phyloP scores from a whole-genome alignment of 2,329 filamentous ascomycete species.

The Laburnicola sp. region DNA sequence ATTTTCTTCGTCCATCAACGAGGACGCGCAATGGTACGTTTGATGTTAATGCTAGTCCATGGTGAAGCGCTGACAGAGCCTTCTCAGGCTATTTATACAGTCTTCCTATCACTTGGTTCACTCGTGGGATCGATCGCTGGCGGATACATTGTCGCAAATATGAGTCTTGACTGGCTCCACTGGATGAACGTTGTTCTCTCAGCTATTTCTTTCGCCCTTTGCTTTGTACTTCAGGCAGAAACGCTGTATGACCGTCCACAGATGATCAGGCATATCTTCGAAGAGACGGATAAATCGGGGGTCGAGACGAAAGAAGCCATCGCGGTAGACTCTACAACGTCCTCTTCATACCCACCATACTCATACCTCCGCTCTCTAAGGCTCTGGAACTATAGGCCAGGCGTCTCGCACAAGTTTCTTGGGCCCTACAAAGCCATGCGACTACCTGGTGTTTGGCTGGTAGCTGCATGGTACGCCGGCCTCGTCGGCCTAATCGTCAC shows the following conservation, averaged over 20 bases:
- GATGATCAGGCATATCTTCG: conserved; percentile 16
- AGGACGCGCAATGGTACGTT: conserved; percentile 46
- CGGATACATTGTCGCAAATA: conserved; percentile 45
- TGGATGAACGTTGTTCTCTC: conserved; percentile 47
- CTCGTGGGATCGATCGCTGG: conserved; percentile 46
- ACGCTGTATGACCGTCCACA: conserved; percentile 44
- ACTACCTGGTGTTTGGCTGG: conserved; percentile 49
- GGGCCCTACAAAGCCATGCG: conserved; percentile 44
- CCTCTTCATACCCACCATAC: conserved; percentile 30
- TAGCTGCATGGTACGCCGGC: conserved; percentile 49
- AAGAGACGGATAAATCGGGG: conserved; percentile 17
- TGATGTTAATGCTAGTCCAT: no score
- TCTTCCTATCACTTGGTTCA: conserved; percentile 45
- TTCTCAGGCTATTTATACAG: conserved; percentile 46
- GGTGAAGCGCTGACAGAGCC: not conserved
- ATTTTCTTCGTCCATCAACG: conserved; percentile 50
- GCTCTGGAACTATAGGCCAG: conserved; percentile 40
- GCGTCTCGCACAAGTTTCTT: conserved; percentile 40
- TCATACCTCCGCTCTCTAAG: conserved; percentile 44
- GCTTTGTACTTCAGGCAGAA: conserved; percentile 46
- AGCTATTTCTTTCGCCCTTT: conserved; percentile 36
- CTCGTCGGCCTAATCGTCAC: conserved; percentile 48
- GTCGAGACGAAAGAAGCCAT: conserved; percentile 25
- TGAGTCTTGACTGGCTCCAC: conserved; percentile 46
- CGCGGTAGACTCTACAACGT: conserved; percentile 9